Conservation (phyloP, 371 early-diverging fungal genomes). For the Massospora cicadina region DNA sequence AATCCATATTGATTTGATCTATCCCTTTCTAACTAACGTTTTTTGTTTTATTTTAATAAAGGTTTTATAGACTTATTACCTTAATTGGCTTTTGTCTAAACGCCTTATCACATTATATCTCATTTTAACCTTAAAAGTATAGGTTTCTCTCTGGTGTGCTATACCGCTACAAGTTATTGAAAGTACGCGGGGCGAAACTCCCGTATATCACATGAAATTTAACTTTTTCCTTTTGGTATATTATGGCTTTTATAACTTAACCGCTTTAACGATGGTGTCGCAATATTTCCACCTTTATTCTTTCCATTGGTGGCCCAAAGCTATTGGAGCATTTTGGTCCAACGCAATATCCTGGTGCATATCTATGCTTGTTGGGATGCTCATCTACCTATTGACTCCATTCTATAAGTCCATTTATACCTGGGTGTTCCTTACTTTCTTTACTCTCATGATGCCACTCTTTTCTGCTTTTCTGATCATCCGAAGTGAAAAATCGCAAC, state of each 20-base stretch:
- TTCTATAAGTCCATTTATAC: slow-evolving; percentile 30
- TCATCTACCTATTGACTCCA: slow-evolving; percentile 26
- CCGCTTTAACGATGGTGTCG: slow-evolving; percentile 44
- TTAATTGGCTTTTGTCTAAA: no score
- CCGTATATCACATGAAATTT: slow-evolving; percentile 27
- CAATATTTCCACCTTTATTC: slow-evolving; percentile 56
- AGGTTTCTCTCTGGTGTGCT: slow-evolving; percentile 9
- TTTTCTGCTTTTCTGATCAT: slow-evolving; percentile 39
- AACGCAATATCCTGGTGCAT: slow-evolving; percentile 42
- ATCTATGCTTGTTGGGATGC: slow-evolving; percentile 31
- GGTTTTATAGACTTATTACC: no score
- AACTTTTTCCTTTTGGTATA: slow-evolving; percentile 58
- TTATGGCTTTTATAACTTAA: slow-evolving; percentile 51
- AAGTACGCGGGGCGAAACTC: background rate
- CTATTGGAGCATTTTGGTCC: slow-evolving; percentile 33
- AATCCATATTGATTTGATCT: no score
- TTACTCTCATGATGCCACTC: slow-evolving; percentile 47
- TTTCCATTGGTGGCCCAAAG: slow-evolving; percentile 56
- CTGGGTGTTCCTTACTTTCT: slow-evolving; percentile 48
- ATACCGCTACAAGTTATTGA: slow-evolving; percentile 2
- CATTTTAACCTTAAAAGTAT: background rate
- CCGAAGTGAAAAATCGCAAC: slow-evolving; percentile 26
- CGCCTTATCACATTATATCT: no score
- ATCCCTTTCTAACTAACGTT: no score
- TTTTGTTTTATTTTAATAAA: no score